Percentiles rank a stretch among this genome's conserved stretches.
Evolutionary conservation across 2,329 filamentous ascomycete genomes (phyloP).

Genomic region (Basipetospora sp.): DNA sequence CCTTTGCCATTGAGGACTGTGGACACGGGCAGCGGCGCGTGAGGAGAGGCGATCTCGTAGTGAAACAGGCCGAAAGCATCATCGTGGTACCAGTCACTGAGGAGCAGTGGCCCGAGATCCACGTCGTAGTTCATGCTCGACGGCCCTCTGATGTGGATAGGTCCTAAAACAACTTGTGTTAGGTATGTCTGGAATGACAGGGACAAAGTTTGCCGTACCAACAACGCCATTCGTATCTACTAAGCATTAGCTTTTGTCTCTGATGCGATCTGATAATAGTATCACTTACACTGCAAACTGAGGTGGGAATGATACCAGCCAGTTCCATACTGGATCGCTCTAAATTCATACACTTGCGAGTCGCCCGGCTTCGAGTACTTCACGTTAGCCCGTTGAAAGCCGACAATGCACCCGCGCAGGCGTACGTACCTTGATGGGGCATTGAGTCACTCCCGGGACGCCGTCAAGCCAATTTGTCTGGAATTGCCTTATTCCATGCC

Average conservation of each 20-base stretch:
- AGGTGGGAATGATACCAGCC: slow-evolving; percentile 45
- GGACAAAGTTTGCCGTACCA: no score
- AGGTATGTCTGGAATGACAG: slow-evolving; percentile 22
- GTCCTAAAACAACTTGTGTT: slow-evolving; percentile 45
- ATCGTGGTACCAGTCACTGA: slow-evolving; percentile 43
- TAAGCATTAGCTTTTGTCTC: no score
- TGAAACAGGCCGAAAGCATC: slow-evolving; percentile 24
- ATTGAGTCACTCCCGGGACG: slow-evolving; percentile 40
- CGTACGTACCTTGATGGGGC: slow-evolving; percentile 37
- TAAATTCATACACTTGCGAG: no score
- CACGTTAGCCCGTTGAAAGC: no score
- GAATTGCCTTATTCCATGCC: slow-evolving; percentile 38
- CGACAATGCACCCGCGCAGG: no score
- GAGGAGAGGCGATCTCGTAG: slow-evolving; percentile 10
- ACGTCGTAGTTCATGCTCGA: slow-evolving; percentile 44
- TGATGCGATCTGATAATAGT: no score
- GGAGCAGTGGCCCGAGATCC: slow-evolving; percentile 44
- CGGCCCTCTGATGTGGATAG: slow-evolving; percentile 47
- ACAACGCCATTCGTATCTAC: no score
- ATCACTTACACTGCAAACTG: slow-evolving; percentile 18
- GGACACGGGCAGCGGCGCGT: slow-evolving; percentile 20
- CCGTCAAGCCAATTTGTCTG: slow-evolving; percentile 38
- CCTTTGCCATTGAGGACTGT: slow-evolving; percentile 30
- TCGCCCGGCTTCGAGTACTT: no score
- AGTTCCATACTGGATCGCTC: no score